Evolutionary conservation across 208 protist genomes (phyloP).

Genomic region (Phytomonas francai): DNA sequence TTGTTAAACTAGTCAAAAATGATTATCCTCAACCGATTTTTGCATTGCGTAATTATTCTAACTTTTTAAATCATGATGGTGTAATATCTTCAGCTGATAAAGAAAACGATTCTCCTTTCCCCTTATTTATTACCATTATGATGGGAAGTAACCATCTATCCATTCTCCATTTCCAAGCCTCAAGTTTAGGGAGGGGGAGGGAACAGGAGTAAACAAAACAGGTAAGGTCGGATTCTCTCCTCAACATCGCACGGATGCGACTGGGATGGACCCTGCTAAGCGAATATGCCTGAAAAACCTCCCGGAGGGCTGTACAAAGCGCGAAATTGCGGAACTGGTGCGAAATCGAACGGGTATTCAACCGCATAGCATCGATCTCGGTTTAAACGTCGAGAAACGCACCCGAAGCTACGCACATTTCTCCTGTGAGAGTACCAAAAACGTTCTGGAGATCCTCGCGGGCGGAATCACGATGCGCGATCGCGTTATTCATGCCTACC

Average conservation of each 20-base stretch:
- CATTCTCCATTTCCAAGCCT: too few species aligned
- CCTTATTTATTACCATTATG: too few species aligned
- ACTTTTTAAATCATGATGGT: too few species aligned
- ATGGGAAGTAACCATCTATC: too few species aligned
- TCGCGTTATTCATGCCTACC: conserved; percentile 30
- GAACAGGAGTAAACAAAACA: conserved; percentile 11
- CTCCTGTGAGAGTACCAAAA: conserved; percentile 75
- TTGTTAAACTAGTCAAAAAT: too few species aligned
- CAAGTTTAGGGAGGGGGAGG: too few species aligned
- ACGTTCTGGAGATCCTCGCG: conserved; percentile 56
- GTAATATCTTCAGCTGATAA: too few species aligned
- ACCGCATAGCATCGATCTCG: conserved; percentile 82
- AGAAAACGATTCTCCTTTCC: too few species aligned
- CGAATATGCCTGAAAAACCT: conserved; percentile 83
- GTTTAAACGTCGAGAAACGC: conserved; percentile 40
- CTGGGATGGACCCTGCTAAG: conserved; percentile 76
- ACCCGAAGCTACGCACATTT: conserved; percentile 77
- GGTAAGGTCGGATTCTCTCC: too few species aligned
- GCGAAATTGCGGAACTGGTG: conserved; percentile 76
- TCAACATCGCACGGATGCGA: not conserved
- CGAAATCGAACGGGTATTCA: conserved; percentile 68
- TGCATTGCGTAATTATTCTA: too few species aligned
- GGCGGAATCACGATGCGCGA: conserved; percentile 31
- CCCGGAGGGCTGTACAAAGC: conserved; percentile 69
- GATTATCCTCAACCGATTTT: too few species aligned